Evolutionary conservation across 441 rosid species (phyloP), one percentile per base, ranked within the genome.

Genomic region (Adansonia grandidieri): DNA sequence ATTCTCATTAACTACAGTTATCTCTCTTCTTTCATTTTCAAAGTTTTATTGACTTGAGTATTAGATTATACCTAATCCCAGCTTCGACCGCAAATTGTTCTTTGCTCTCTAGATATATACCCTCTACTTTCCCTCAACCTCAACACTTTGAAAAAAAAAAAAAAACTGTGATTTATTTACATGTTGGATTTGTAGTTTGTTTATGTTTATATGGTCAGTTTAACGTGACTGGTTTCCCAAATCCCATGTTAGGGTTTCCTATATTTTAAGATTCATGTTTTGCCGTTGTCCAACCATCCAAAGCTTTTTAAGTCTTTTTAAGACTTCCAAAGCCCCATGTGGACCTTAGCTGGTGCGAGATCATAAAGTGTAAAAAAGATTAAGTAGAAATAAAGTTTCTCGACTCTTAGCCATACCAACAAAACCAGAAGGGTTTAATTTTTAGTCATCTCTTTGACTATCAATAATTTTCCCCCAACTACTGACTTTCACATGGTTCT

Each of bases 291-390:
- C 62, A 28, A 28, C 32, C 14, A 47, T 66, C 17, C 1, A 17
- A 4, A 4, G 17, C 2, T 28, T 28, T 37, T 40, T 51, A 44
- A 74, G 74, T 74, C 40, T 71, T 51, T 54, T 44, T 61, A 22
- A 40, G 45, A 24, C 58, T 47, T 74, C 53, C 28, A 72, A 47
- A 75, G 13, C 47, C 74, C 86, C 93, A 91, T 88, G 95, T 88
- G 94, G 79, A 70, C 45, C 81, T 84, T 88, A 88, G 92, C 89
- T 88, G 90, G 77, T 86, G 32, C 32, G 32, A 28, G 32, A 28
- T 28, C 32, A 28, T 28, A 28, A 28, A 28, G 32, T 28, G 32
- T 28, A 28, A 28, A 28, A 40, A 40, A 40, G 44, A 77, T 44
- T 40, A 76, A 50, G 73, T 69, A 79, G 71, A 84, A 37, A 45